These are phyloP conservation scores for Colletotrichum graminicola DNA, from an alignment of 2,329 filamentous ascomycete species.

Conservation along the genomic window DNA sequence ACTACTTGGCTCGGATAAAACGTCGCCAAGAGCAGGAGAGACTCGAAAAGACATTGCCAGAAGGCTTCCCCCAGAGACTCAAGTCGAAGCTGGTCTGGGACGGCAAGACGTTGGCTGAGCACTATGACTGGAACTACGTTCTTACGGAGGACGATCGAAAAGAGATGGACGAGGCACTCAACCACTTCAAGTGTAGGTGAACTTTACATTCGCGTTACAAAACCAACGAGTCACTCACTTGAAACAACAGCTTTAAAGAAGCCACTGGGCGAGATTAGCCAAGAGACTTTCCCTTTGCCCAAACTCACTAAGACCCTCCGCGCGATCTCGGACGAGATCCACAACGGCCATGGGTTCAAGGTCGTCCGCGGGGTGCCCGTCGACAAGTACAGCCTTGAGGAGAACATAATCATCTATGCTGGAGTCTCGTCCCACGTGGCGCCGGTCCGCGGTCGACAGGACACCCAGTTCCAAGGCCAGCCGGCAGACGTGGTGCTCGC, in stretches of 20 bases:
- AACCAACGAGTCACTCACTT: neutral
- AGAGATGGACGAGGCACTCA: slow-evolving; percentile 56
- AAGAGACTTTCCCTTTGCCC: slow-evolving; percentile 68
- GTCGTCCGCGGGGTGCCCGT: slow-evolving; percentile 70
- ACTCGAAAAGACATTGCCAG: slow-evolving; percentile 57
- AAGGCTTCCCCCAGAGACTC: slow-evolving; percentile 63
- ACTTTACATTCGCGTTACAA: fast-evolving
- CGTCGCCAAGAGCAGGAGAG: slow-evolving; percentile 57
- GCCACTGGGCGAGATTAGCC: slow-evolving; percentile 43
- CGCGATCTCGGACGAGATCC: slow-evolving; percentile 65
- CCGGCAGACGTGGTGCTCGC: slow-evolving; percentile 65
- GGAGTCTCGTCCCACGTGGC: slow-evolving; percentile 72
- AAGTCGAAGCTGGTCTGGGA: slow-evolving; percentile 69
- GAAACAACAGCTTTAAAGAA: slow-evolving; percentile 8
- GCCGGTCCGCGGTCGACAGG: slow-evolving; percentile 64
- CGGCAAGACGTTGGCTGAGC: slow-evolving; percentile 59
- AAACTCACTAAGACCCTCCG: slow-evolving; percentile 63
- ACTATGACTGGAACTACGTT: slow-evolving; percentile 66
- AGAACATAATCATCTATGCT: slow-evolving; percentile 70
- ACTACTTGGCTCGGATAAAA: slow-evolving; percentile 64
- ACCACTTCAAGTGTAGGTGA: slow-evolving; percentile 39
- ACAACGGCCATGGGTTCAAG: slow-evolving; percentile 71
- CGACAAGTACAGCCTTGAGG: slow-evolving; percentile 63
- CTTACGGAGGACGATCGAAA: slow-evolving; percentile 60
- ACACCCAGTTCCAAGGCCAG: slow-evolving; percentile 58